A percentile compares a stretch with the other conserved stretches of the same genome.
Evolutionary conservation across 148 eudicot species (phyloP).

Genomic region (Silene latifolia): DNA sequence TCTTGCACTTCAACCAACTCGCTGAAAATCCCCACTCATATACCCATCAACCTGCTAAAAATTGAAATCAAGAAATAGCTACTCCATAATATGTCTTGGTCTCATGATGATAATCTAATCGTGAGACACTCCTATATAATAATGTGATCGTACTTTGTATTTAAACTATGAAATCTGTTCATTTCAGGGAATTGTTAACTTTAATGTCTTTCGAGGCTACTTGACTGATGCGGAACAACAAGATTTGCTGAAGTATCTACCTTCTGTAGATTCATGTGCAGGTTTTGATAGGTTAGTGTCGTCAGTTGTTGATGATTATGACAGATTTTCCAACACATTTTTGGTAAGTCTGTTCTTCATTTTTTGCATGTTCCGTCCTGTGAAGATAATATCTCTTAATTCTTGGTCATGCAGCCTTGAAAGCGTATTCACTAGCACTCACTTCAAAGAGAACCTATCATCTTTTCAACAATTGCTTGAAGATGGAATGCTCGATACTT

Average conservation of each 20-base stretch:
- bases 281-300: constrained; percentile 56
- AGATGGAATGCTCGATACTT: constrained; percentile 70
- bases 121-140: neutral
- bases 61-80: too few relatives aligned
- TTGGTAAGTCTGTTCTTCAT: neutral
- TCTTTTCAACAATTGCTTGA: constrained; percentile 72
- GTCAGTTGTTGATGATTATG: neutral
- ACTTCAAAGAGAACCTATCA: constrained; percentile 65
- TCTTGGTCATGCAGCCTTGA: constrained; percentile 46
- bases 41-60: too few relatives aligned
- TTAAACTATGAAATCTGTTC: constrained; percentile 1
- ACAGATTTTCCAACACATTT: neutral
- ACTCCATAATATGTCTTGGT: neutral
- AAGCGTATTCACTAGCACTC: constrained; percentile 58
- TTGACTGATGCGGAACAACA: constrained; percentile 67
- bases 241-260: constrained; percentile 65
- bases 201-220: constrained; percentile 46
- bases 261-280: constrained; percentile 45
- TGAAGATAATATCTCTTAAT: neutral
- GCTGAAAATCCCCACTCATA: too few relatives aligned
- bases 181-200: constrained; percentile 68
- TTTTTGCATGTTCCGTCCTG: neutral
- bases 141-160: constrained; percentile 7
- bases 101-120: neutral
- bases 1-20: too few relatives aligned